Evolutionary conservation across 306 rosid species (phyloP), one percentile per base, ranked within the genome.

Genomic region (Trichosanthes cucumerina): DNA sequence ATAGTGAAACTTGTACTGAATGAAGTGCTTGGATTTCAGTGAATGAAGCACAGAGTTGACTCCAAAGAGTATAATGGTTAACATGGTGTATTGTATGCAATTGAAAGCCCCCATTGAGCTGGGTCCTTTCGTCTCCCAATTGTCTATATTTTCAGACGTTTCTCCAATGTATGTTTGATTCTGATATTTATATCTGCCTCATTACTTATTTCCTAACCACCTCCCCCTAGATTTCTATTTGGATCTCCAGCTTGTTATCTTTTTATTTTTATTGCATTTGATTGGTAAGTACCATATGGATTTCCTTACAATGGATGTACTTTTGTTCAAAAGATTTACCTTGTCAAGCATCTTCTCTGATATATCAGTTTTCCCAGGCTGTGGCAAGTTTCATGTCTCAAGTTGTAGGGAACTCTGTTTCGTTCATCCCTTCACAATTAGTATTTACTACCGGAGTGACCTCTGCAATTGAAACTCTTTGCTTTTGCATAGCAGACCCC

Each of bases 331-430:
- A 23, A 70, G 56, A 11, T 44, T 76, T 57, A 15, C 70, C 49
- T 54, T n/a, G 34, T 26, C n/a, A 28, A 10, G 38, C 31, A 34
- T 78, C 74, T 77, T 54, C 47, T 78, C 19, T 76, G 72, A 60
- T 65, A 78, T 85, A 36, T 72, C 76, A 69, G 43, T 76, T 76
- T 34, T 75, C 81, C 80, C 85, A 95, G 98, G 98, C 90, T 69
- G 90, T 92, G 77, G 89, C 97, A 66, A 89, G 90, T 79, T 95
- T 95, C 91, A 95, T 91, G 96, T 87, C 96, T 82, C 94, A 85
- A 80, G 91, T 78, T 74, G 57, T 79, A 82, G 88, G 90, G 75
- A 88, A 89, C 65, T 83, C 88, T 28, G 85, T 91, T 83, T 85
- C 82, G 77, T 92, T 89, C 85, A 86, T 79, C 84, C 95, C 92